Conservation (phyloP, 2,329 filamentous ascomycete genomes). For the Ophiostoma populinum region DNA sequence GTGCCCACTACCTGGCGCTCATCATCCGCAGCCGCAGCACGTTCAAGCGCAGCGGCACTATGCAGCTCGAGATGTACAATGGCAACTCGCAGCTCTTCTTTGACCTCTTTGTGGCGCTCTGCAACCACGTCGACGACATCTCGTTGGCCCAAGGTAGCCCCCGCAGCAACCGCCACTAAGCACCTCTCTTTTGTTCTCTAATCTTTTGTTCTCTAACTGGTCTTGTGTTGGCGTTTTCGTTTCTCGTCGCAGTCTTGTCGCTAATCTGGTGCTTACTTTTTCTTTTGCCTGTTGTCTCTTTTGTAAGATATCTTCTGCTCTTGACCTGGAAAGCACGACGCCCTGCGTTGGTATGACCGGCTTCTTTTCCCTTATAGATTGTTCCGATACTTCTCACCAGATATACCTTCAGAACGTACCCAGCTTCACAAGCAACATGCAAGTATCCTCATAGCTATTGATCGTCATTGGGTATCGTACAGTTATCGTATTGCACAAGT, state of each 20-base stretch:
- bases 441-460: too few relatives aligned
- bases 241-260: too few relatives aligned
- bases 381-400: too few relatives aligned
- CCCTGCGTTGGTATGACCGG: too few relatives aligned
- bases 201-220: neutral
- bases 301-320: too few relatives aligned
- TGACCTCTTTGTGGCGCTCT: constrained; percentile 82
- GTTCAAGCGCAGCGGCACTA: constrained; percentile 85
- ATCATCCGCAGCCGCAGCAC: constrained; percentile 78
- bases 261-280: neutral
- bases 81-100: constrained; percentile 77
- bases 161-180: constrained; percentile 21
- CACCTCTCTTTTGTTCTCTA: neutral
- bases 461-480: too few relatives aligned
- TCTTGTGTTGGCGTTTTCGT: neutral
- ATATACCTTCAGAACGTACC: too few relatives aligned
- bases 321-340: too few relatives aligned
- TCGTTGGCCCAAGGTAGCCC: constrained; percentile 27
- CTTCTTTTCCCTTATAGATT: too few relatives aligned
- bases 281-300: too few relatives aligned
- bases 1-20: constrained; percentile 79
- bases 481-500: too few relatives aligned
- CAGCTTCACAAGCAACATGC: too few relatives aligned
- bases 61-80: constrained; percentile 87
- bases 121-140: constrained; percentile 70